phyloP scores from a whole-genome alignment of 2,329 filamentous ascomycete genomes.

The Shiraia bambusicola region DNA sequence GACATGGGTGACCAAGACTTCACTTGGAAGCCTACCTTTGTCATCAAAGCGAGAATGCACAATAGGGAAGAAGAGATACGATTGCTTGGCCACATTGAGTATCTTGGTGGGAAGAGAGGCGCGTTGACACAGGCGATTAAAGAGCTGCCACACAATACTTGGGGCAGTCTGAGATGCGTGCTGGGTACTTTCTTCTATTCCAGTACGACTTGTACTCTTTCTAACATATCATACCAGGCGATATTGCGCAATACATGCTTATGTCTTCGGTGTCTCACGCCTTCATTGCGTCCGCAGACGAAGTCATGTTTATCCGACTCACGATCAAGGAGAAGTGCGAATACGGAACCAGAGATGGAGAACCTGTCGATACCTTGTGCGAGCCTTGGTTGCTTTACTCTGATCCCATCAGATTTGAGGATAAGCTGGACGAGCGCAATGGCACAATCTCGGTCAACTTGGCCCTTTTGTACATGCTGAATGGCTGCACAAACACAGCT shows the following conservation, averaged over 20 bases:
- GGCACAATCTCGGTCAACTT: slow-evolving; percentile 8
- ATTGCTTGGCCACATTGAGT: slow-evolving; percentile 22
- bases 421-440: slow-evolving; percentile 5
- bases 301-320: slow-evolving; percentile 21
- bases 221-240: slow-evolving; percentile 10
- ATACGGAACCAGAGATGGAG: background rate
- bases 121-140: slow-evolving; percentile 15
- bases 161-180: slow-evolving; percentile 23
- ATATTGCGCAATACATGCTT: slow-evolving; percentile 23
- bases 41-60: slow-evolving; percentile 7
- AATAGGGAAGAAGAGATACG: slow-evolving; percentile 5
- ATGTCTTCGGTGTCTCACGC: slow-evolving; percentile 15
- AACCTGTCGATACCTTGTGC: background rate
- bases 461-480: slow-evolving; percentile 15
- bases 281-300: slow-evolving; percentile 21
- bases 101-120: slow-evolving; percentile 15
- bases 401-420: slow-evolving; percentile 13
- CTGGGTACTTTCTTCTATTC: slow-evolving; percentile 8
- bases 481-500: background rate
- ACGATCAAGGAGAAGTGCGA: slow-evolving; percentile 4
- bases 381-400: slow-evolving; percentile 18
- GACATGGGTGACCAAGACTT: slow-evolving; percentile 8
- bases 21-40: slow-evolving; percentile 10
- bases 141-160: slow-evolving; percentile 7
- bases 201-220: background rate